These are phyloP conservation scores for Pseudogymnoascus sp. DNA, from an alignment of 2,329 filamentous ascomycete genomes.

Conservation along the genomic window DNA sequence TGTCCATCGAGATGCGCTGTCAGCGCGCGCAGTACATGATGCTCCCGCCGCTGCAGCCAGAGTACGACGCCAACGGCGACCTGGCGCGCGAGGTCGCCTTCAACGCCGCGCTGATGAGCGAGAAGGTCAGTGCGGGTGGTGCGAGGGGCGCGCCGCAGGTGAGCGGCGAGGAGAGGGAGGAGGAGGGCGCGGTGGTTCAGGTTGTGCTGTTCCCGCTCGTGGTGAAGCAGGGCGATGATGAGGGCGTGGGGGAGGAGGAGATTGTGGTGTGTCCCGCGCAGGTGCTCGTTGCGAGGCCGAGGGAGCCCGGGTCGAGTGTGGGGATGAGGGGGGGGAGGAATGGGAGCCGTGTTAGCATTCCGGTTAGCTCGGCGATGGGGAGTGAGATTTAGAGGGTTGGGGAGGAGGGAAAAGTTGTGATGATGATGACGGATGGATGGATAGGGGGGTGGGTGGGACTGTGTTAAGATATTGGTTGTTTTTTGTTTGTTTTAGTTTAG, in stretches of 20 bases:
- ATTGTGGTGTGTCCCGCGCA: constrained; percentile 93
- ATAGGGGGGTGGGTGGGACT: not conserved
- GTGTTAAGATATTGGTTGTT: constrained; percentile 7
- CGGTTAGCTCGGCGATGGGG: not conserved
- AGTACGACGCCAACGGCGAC: constrained; percentile 90
- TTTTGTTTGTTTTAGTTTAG: not conserved
- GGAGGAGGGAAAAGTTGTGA: constrained; percentile 1
- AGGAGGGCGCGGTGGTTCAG: constrained; percentile 68
- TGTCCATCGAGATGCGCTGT: constrained; percentile 94
- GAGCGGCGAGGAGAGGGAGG: constrained; percentile 73
- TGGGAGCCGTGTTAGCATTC: not conserved
- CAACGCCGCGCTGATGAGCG: constrained; percentile 91
- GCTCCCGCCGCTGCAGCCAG: constrained; percentile 87
- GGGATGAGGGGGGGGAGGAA: constrained; percentile 6
- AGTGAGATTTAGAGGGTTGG: constrained; percentile 1
- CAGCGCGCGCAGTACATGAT: constrained; percentile 98
- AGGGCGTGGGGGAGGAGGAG: constrained; percentile 81
- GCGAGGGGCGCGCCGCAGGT: not conserved
- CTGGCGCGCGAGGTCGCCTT: constrained; percentile 81
- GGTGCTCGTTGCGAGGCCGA: constrained; percentile 63
- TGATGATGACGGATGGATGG: constrained; percentile 3
- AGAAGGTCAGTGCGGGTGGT: constrained; percentile 40
- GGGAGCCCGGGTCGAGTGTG: constrained; percentile 19
- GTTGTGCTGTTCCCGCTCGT: constrained; percentile 94
- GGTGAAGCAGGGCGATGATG: constrained; percentile 89